A percentile compares a stretch with the other conserved stretches of the same genome.
Conservation (phyloP, 2,329 filamentous ascomycete species). For the Pseudogymnoascus sp. region DNA sequence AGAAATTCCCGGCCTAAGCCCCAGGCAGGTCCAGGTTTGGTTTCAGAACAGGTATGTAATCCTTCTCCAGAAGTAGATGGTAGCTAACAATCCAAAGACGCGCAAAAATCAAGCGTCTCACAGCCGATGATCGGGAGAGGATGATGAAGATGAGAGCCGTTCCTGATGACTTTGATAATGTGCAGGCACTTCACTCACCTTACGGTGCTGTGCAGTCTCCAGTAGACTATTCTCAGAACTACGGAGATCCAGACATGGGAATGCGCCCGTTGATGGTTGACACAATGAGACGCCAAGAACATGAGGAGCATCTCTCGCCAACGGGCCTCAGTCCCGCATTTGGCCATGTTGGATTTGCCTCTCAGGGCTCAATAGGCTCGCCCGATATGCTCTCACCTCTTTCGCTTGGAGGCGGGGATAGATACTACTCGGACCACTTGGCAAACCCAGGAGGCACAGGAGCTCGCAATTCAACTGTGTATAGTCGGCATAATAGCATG, state of each 20-base stretch:
- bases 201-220: conserved; percentile 39
- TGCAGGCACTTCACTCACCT: conserved; percentile 58
- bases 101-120: conserved; percentile 63
- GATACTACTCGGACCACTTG: conserved; percentile 45
- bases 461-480: conserved; percentile 44
- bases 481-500: conserved; percentile 40
- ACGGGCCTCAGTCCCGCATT: conserved; percentile 60
- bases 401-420: conserved; percentile 45
- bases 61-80: conserved; percentile 6
- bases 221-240: conserved; percentile 34
- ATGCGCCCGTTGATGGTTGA: conserved; percentile 59
- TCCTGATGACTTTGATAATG: conserved; percentile 61
- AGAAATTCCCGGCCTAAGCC: conserved; percentile 85
- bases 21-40: conserved; percentile 94
- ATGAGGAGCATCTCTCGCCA: conserved; percentile 58
- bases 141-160: conserved; percentile 66
- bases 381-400: conserved; percentile 50
- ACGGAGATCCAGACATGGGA: conserved; percentile 49
- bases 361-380: conserved; percentile 40
- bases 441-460: conserved; percentile 38
- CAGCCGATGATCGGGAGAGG: conserved; percentile 59
- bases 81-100: conserved; percentile 36
- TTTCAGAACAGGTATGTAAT: conserved; percentile 82
- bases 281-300: conserved; percentile 47
- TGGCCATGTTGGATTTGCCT: conserved; percentile 56